Evolutionary conservation across 2,329 filamentous ascomycete species (phyloP), one percentile per base, ranked within the genome.

Genomic region (Allantophomopsis lycopodina): DNA sequence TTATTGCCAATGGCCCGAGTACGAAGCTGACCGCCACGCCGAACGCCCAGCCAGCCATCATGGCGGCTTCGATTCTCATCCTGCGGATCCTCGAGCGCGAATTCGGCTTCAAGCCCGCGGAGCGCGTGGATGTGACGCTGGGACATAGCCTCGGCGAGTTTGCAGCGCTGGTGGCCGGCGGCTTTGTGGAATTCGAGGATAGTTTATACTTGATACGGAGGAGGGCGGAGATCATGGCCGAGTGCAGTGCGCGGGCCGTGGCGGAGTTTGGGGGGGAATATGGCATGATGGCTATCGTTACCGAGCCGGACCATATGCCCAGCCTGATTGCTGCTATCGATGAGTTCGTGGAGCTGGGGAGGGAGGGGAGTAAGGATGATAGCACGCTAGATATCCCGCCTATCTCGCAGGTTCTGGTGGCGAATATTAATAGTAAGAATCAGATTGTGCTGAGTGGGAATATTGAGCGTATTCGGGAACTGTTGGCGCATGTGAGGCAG

Each of bases 91-190:
- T 96, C 46, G 86, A 95, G 63, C 66, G 73, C 44, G 84, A 94
- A 48, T 95, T 89, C 55, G 76, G 72, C 32, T 94, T 95, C 62
- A 68, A 73, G 42, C 72, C 79, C 6, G 61, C 66, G 7, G 73
- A 83, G 41, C 70, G 79, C 43, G 78, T 87, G 34, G 84, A 94
- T 60, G 76, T 93, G 30, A 84, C 83, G 1, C 69, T 95, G 17
- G 89, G 89, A 8, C 89, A 96, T 61, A 94, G 85, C 4, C 69
- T 96, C 10, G 89, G 89, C 37, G 89, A 95, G 58, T 96, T 95
- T 54, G 84, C 89, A 1, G 88, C 89, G 2, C 69, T 96, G 35
- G 86, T 94, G 1, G 83, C 86, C 0, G 83, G 80, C 16, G 85
- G 85, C 2, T 84, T 91, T 58, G 66, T 95, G 28, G 63, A 69